Conservation (phyloP, 129 eudicot species). For the Heracleum sosnowskyi region DNA sequence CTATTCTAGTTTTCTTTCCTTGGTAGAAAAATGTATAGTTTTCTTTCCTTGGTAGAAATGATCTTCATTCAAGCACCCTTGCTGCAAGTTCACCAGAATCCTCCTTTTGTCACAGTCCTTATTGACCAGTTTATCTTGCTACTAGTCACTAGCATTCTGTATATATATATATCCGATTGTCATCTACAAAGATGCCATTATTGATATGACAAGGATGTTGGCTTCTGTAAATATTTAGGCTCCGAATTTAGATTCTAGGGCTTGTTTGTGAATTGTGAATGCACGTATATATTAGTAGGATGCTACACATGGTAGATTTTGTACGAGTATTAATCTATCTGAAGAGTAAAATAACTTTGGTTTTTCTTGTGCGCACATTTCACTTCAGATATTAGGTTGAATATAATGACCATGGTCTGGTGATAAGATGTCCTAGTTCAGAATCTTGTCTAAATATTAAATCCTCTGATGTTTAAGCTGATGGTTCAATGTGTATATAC, state of each 20-base stretch:
- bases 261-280: background rate
- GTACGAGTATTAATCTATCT: background rate
- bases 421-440: background rate
- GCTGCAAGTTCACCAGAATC: background rate
- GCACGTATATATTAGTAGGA: background rate
- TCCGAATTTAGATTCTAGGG: background rate
- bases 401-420: background rate
- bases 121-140: background rate
- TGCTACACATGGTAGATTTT: background rate
- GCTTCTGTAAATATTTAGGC: background rate
- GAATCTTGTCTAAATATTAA: background rate
- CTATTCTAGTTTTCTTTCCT: background rate
- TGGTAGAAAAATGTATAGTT: background rate
- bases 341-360: background rate
- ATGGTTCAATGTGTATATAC: background rate
- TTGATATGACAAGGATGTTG: background rate
- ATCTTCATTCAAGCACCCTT: background rate
- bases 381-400: background rate
- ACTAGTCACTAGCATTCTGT: background rate
- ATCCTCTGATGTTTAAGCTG: background rate
- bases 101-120: background rate
- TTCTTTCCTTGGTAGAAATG: background rate
- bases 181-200: too few relatives aligned
- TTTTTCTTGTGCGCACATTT: background rate
- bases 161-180: background rate